Conservation (phyloP, 345 rosid species). For the Brassica nigra region DNA sequence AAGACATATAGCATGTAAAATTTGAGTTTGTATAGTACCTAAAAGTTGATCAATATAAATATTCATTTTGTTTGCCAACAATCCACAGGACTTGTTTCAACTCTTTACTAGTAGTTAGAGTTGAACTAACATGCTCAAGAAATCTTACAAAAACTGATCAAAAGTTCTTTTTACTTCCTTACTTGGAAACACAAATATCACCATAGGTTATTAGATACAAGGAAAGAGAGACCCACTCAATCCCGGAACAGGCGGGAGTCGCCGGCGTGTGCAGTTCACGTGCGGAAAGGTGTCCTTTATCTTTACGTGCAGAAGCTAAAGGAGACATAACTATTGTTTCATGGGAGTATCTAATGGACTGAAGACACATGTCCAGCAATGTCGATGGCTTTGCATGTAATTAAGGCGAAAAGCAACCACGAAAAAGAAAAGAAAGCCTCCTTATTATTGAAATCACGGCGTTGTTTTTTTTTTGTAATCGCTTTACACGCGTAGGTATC, state of each 20-base stretch:
- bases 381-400: conserved; percentile 24
- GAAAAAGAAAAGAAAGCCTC: conserved; percentile 14
- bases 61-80: neutral
- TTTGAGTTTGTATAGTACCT: neutral
- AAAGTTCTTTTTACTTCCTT: neutral
- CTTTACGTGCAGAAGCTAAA: conserved; percentile 30
- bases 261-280: conserved; percentile 16
- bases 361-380: conserved; percentile 16
- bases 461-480: neutral
- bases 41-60: neutral
- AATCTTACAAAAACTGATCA: neutral
- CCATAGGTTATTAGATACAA: neutral
- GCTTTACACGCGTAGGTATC: conserved; percentile 31
- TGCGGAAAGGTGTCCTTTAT: conserved; percentile 13
- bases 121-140: neutral
- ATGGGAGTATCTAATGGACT: conserved; percentile 2
- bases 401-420: conserved; percentile 11
- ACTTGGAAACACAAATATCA: neutral
- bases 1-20: neutral
- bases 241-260: neutral
- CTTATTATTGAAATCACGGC: conserved; percentile 40
- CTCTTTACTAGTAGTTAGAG: neutral
- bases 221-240: neutral
- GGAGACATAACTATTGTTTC: conserved; percentile 11
- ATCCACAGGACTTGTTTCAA: neutral